Conservation (phyloP, 768 basidiomycete genomes). For the Kwoniella shandongensis region DNA sequence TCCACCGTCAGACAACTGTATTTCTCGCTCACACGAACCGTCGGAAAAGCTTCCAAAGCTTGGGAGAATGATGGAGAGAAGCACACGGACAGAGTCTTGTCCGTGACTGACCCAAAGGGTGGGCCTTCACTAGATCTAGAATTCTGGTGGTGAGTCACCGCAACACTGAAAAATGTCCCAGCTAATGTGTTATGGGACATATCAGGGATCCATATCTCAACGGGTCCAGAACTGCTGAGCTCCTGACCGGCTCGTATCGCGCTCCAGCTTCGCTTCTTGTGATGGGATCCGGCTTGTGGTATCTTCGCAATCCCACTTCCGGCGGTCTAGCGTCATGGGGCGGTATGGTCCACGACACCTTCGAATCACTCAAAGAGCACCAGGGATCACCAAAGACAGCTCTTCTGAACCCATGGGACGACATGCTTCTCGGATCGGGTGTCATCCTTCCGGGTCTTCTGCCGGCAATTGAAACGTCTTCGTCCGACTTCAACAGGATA, state of each 20-base stretch:
- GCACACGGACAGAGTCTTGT: constrained; percentile 61
- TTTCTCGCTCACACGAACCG: constrained; percentile 66
- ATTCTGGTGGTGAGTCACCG: constrained; percentile 49
- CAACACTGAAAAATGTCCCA: not conserved
- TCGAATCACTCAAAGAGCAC: constrained; percentile 55
- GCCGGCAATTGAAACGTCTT: constrained; percentile 3
- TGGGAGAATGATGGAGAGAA: constrained; percentile 60
- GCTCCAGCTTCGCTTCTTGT: constrained; percentile 66
- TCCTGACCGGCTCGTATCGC: constrained; percentile 54
- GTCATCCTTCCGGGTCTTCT: constrained; percentile 27
- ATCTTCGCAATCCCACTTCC: constrained; percentile 72
- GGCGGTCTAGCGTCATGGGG: constrained; percentile 80
- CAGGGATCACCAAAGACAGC: constrained; percentile 45
- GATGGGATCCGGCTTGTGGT: constrained; percentile 85
- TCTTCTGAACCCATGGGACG: constrained; percentile 42
- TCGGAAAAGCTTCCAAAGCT: constrained; percentile 64
- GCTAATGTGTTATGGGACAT: constrained; percentile 5
- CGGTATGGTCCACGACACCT: constrained; percentile 66
- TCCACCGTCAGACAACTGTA: constrained; percentile 77
- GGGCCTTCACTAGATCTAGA: constrained; percentile 36
- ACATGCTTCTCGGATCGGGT: constrained; percentile 33
- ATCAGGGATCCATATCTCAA: constrained; percentile 84
- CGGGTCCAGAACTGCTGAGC: constrained; percentile 59
- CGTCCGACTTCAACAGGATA: not conserved
- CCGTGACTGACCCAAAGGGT: constrained; percentile 17